A percentile compares a stretch with the other conserved stretches of the same genome.
These are phyloP conservation scores for Neonectria ditissima DNA, from an alignment of 2,329 filamentous ascomycete species.

Conservation along the genomic window DNA sequence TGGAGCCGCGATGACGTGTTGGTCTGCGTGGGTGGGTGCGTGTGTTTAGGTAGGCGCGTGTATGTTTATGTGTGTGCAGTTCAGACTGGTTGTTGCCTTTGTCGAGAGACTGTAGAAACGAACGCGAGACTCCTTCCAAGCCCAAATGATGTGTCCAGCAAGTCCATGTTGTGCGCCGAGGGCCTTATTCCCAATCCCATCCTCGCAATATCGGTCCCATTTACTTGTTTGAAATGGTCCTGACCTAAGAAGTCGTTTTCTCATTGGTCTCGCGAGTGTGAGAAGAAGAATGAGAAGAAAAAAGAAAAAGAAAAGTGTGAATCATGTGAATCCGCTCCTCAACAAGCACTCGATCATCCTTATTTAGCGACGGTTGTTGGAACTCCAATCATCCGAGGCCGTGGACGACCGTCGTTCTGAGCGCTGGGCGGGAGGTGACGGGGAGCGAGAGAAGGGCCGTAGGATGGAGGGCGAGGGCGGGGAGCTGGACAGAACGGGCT, in stretches of 20 bases:
- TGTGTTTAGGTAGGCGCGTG: not conserved
- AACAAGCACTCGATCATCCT: not conserved
- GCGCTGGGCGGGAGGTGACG: constrained; percentile 43
- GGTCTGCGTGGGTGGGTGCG: not conserved
- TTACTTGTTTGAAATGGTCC: constrained; percentile 7
- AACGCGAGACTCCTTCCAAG: constrained; percentile 5
- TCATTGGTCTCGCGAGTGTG: not conserved
- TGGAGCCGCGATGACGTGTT: constrained; percentile 1
- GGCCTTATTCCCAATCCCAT: constrained; percentile 19
- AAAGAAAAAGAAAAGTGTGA: not conserved
- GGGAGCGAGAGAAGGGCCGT: constrained; percentile 43
- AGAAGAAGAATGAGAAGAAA: not conserved
- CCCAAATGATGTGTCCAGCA: constrained; percentile 10
- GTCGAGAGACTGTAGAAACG: not conserved
- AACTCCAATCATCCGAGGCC: constrained; percentile 43
- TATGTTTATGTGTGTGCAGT: not conserved
- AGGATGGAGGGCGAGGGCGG: constrained; percentile 42
- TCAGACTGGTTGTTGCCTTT: not conserved
- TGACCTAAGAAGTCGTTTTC: constrained; percentile 10
- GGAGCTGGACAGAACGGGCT: constrained; percentile 46
- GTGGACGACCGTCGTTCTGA: constrained; percentile 42
- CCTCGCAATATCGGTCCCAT: constrained; percentile 10
- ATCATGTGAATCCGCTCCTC: constrained; percentile 6
- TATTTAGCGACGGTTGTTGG: constrained; percentile 35
- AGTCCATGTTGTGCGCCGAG: constrained; percentile 24